These are phyloP conservation scores for Cercospora brassicicola DNA, from an alignment of 2,329 filamentous ascomycete genomes.

Conservation along the genomic window DNA sequence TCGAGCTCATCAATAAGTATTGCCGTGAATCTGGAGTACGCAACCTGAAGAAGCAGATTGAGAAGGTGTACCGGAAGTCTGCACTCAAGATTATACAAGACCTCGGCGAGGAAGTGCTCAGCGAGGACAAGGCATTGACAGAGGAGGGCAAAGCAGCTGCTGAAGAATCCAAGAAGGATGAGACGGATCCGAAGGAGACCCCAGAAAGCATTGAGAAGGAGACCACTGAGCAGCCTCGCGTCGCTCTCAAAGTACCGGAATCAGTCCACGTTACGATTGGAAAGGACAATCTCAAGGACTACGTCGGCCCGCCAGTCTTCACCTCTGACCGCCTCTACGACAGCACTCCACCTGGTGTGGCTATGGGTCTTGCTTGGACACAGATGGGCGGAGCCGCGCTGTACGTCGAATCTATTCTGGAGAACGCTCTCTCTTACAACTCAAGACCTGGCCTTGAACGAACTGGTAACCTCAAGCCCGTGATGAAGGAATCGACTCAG, in stretches of 20 bases:
- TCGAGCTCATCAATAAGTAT: slow-evolving; percentile 97
- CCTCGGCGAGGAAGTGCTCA: slow-evolving; percentile 77
- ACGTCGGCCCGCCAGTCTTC: slow-evolving; percentile 92
- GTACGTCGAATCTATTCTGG: slow-evolving; percentile 95
- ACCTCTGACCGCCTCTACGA: slow-evolving; percentile 96
- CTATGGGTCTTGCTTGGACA: slow-evolving; percentile 98
- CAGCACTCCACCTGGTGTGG: slow-evolving; percentile 85
- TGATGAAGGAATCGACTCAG: slow-evolving; percentile 96
- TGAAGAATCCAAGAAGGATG: slow-evolving; percentile 68
- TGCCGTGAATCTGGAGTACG: slow-evolving; percentile 95
- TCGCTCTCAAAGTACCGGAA: slow-evolving; percentile 80
- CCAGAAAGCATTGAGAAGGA: slow-evolving; percentile 58
- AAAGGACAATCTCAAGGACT: slow-evolving; percentile 91
- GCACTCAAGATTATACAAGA: slow-evolving; percentile 97
- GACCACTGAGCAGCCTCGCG: slow-evolving; percentile 66
- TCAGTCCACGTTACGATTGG: slow-evolving; percentile 80
- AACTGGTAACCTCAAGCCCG: slow-evolving; percentile 89
- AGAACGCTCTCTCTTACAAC: slow-evolving; percentile 71
- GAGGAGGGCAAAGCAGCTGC: slow-evolving; percentile 79
- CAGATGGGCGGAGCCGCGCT: slow-evolving; percentile 94
- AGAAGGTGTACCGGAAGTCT: slow-evolving; percentile 97
- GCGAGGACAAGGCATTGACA: slow-evolving; percentile 79
- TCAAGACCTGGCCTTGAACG: slow-evolving; percentile 81
- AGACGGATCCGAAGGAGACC: slow-evolving; percentile 63
- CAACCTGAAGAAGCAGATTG: slow-evolving; percentile 98